Percentiles rank a stretch among this genome's conserved stretches.
phyloP scores from a whole-genome alignment of 345 rosid genomes.

The Pseudoturritis turrita region DNA sequence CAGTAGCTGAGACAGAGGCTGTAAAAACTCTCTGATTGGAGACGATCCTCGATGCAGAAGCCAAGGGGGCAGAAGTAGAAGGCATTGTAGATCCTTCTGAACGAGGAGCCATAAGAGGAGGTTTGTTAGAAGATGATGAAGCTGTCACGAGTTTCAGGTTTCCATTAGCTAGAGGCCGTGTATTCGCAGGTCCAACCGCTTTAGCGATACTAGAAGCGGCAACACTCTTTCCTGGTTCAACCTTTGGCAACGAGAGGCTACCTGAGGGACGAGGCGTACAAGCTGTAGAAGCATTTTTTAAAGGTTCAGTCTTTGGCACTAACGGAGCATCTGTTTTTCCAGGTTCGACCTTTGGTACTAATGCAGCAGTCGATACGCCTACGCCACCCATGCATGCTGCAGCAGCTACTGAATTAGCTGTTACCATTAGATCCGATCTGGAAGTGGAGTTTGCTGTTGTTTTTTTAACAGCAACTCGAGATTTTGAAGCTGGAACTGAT shows the following conservation, averaged over 20 bases:
- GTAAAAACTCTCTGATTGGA: conserved; percentile 30
- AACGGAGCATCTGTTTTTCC: conserved; percentile 43
- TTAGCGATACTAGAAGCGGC: background rate
- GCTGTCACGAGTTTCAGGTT: conserved; percentile 16
- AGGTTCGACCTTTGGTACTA: conserved; percentile 55
- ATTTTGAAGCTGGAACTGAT: conserved; percentile 34
- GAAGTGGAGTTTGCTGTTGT: conserved; percentile 34
- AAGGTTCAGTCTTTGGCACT: conserved; percentile 33
- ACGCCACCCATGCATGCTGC: conserved; percentile 64
- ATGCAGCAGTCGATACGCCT: conserved; percentile 48
- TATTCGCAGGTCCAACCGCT: conserved; percentile 29
- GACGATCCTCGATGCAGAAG: conserved; percentile 16
- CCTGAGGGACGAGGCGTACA: conserved; percentile 2
- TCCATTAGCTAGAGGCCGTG: conserved; percentile 35
- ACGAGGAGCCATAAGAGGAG: conserved; percentile 25
- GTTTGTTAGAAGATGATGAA: conserved; percentile 25
- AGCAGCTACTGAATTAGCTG: conserved; percentile 73
- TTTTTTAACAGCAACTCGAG: conserved; percentile 36
- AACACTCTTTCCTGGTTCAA: conserved; percentile 26
- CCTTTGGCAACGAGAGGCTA: conserved; percentile 10
- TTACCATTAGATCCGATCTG: conserved; percentile 46
- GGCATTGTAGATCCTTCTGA: conserved; percentile 32
- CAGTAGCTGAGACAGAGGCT: conserved; percentile 20
- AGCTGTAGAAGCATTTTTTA: background rate
- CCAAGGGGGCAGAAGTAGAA: conserved; percentile 28